Evolutionary conservation across 2,329 filamentous ascomycete species (phyloP).

Genomic region (Leptoxyphium fumago): DNA sequence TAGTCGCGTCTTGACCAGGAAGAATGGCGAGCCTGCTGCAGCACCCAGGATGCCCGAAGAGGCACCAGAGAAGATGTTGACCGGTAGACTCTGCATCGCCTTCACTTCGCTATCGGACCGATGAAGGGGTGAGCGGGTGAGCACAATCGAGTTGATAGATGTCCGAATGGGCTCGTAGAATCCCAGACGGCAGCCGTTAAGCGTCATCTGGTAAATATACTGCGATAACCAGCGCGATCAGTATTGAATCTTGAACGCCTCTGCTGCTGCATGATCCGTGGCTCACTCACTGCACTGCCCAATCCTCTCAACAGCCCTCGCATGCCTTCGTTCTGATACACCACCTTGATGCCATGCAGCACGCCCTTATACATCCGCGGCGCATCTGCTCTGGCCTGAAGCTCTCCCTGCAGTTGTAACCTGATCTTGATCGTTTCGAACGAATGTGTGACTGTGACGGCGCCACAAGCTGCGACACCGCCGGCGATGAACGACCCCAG

Average conservation of each 20-base stretch:
- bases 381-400: constrained; percentile 73
- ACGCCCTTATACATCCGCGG: constrained; percentile 83
- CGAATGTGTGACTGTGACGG: constrained; percentile 91
- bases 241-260: not conserved
- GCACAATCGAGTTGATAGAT: constrained; percentile 26
- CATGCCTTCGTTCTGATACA: constrained; percentile 78
- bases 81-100: constrained; percentile 59
- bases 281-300: constrained; percentile 52
- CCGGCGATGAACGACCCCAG: constrained; percentile 74
- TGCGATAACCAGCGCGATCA: constrained; percentile 13
- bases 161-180: constrained; percentile 94
- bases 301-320: constrained; percentile 77
- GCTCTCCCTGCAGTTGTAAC: constrained; percentile 90
- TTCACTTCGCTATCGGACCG: constrained; percentile 35
- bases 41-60: constrained; percentile 81
- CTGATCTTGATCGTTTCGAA: constrained; percentile 99
- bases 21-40: constrained; percentile 87
- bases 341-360: constrained; percentile 78
- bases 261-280: not conserved
- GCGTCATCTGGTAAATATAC: constrained; percentile 90
- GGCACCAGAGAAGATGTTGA: constrained; percentile 91
- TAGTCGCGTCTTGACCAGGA: constrained; percentile 90
- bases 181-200: constrained; percentile 90
- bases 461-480: constrained; percentile 91
- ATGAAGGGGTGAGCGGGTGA: constrained; percentile 53